Base-by-base conservation (phyloP, 768 basidiomycete genomes). In the Suillus plorans region DNA sequence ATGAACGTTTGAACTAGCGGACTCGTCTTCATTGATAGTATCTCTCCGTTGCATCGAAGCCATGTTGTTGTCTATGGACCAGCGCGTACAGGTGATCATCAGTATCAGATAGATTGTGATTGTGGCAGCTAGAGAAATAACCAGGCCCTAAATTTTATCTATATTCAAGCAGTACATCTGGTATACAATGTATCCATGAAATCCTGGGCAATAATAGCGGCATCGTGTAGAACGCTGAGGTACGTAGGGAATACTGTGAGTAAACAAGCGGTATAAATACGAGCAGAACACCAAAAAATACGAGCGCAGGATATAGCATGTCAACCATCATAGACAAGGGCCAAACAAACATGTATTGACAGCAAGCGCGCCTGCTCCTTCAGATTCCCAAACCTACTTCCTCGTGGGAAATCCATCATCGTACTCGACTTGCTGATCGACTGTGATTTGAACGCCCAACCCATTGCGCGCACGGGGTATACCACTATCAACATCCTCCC, bases 361-460 rank as follows among this genome's bases (percentile, higher is more conserved):
- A 50, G 13, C 20, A 25, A 44, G 10, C 18, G 16, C 18, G 9
- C 25, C 39, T 34, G 52, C 36, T n/a, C 28, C 41, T 42, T 31
- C 10, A 18, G 9, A 62, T 62, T n/a, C 13, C 14, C 14, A n/a
- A 39, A 6, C 34, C 69, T 62, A 74, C 49, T 68, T 67, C 50
- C 63, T 69, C 16, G 66, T 66, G 6, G 69, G 65, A 28, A 61
- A 1, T 9, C 52, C 63, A 6, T 75, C 70, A 62, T 85, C 84
- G 63, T 85, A 86, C 34, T 84, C 84, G 59, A 87, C 78, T 68
- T 88, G 81, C 47, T 82, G 75, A 64, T 88, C 82, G 61, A 88
- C 81, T 1, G 86, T 86, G 63, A 88, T 79, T 68, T 86, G 86
- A 42, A 88, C 85, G n/a, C 86, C 86, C 47, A 73, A 70, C 69